Evolutionary conservation across 2,329 filamentous ascomycete species (phyloP), one percentile per base, ranked within the genome.

Genomic region (Septoria petroselini): DNA sequence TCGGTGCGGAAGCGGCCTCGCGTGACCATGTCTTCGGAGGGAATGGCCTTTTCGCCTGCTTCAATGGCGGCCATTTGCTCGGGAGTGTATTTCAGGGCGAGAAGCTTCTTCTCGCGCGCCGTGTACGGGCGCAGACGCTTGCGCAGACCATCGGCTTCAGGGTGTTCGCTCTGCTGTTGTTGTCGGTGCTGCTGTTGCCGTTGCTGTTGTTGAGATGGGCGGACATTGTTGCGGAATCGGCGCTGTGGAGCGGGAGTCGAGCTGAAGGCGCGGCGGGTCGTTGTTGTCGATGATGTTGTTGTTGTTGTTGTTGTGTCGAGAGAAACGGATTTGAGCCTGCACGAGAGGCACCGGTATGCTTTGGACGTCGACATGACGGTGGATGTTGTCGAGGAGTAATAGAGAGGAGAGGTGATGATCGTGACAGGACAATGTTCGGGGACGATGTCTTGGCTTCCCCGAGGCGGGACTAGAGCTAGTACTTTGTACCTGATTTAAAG

Each of bases 31-130:
- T 97, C 88, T 58, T 82, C 76, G 7, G 84, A 74, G 65, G 86
- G 78, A 67, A 96, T 83, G 58, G 86, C 82, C 54, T 79, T 73
- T 71, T 96, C 91, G 62, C 85, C 90, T 40, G 86, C 86, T 71
- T 86, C 78, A 66, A 97, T 82, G 50, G 90, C 88, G 48, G 81
- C 82, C 60, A 94, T 76, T 73, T 97, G 91, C 67, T 85, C 82
- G 12, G 84, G 78, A 0, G 88, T 87, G 75, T 95, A 97, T 61
- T 79, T 80, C 64, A 81, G 72, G 51, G 71, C 70, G 50, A 95
- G 76, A 15, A 71, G 63, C 52, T 77, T 76, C 63, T 81, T 79
- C 65, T 93, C 84, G 57, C 83, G 77, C 33, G 77, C 71, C 11
- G 81, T 82, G 72, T 90, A 93, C 11, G 79, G 74, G 15, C 48